phyloP scores from a whole-genome alignment of 495 filamentous ascomycete species.

The Daldinia concentrica region DNA sequence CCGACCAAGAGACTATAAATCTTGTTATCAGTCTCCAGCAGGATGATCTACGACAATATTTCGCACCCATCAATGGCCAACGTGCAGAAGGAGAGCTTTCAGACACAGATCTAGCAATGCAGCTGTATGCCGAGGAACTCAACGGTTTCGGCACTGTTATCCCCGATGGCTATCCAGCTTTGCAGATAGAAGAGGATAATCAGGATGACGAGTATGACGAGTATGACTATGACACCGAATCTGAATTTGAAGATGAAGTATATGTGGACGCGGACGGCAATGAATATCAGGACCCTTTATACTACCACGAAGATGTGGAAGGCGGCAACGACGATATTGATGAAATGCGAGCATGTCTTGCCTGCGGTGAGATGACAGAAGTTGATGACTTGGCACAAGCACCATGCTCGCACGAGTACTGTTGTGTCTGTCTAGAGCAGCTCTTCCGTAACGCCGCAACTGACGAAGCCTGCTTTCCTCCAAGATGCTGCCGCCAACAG shows the following conservation, averaged over 20 bases:
- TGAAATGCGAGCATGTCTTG: background rate
- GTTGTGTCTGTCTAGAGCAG: constrained; percentile 51
- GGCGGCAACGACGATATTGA: too few species aligned
- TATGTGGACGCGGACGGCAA: background rate
- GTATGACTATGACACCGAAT: background rate
- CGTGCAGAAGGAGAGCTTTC: background rate
- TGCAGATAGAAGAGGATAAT: background rate
- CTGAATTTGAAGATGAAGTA: background rate
- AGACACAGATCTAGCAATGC: background rate
- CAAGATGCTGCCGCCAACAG: constrained; percentile 58
- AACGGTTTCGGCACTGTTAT: background rate
- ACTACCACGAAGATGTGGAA: background rate
- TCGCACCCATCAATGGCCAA: background rate
- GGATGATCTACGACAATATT: background rate
- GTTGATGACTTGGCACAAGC: constrained; percentile 14
- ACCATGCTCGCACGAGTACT: constrained; percentile 59
- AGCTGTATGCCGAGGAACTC: background rate
- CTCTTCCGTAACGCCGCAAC: constrained; percentile 54
- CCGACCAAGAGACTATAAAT: background rate
- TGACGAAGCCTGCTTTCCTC: constrained; percentile 63
- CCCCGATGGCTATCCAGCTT: background rate
- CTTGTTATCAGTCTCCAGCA: background rate
- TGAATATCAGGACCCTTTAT: background rate
- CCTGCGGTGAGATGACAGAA: background rate
- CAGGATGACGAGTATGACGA: background rate